Conservation (phyloP, 306 rosid genomes). For the Lathyrus sativus region DNA sequence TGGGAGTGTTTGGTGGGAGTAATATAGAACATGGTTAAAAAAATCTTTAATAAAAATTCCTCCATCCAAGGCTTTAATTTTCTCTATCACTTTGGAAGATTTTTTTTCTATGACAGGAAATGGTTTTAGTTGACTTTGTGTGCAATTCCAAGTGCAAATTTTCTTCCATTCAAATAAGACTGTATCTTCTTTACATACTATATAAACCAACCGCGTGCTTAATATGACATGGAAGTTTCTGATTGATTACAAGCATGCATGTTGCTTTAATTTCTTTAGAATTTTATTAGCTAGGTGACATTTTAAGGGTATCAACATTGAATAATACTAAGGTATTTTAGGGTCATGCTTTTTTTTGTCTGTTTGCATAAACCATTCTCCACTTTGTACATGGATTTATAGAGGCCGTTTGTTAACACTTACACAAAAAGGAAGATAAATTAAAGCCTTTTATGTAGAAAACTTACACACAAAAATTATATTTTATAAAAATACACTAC, state of each 20-base stretch:
- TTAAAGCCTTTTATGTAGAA: too few species aligned
- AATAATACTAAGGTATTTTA: background rate
- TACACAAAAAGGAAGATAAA: too few species aligned
- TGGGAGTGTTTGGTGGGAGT: constrained; percentile 46
- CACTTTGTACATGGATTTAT: background rate
- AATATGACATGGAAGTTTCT: background rate
- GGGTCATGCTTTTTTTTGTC: background rate
- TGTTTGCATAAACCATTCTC: constrained; percentile 10
- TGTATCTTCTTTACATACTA: background rate
- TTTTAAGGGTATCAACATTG: background rate
- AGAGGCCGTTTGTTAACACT: too few species aligned
- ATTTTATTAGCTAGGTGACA: background rate
- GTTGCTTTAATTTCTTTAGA: constrained; percentile 11
- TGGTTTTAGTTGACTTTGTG: constrained; percentile 54
- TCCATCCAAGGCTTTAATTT: constrained; percentile 36
- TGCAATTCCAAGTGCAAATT: constrained; percentile 1
- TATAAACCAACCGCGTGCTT: constrained; percentile 11
- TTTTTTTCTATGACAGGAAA: constrained; percentile 20
- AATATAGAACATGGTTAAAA: background rate
- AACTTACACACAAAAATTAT: too few species aligned
- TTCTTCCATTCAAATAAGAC: constrained; percentile 38
- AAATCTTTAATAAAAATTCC: constrained; percentile 36
- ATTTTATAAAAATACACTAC: too few species aligned
- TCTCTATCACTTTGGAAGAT: background rate
- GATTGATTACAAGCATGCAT: background rate